phyloP scores from a whole-genome alignment of 202 grass and related monocot species.

The Schoenoplectus triqueter region DNA sequence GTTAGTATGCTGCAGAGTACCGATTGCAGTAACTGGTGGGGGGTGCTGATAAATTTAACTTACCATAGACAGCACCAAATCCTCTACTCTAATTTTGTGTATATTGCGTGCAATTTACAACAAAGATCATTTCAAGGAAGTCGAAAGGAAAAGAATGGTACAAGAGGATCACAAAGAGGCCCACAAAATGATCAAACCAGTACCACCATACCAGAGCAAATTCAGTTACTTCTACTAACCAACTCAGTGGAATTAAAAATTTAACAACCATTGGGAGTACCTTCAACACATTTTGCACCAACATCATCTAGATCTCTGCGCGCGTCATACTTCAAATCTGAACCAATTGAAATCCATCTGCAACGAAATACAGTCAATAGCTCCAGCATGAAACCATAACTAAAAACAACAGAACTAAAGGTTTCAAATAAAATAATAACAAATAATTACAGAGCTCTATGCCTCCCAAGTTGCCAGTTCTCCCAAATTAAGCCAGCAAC shows the following conservation, averaged over 20 bases:
- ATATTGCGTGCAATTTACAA: slow-evolving; percentile 8
- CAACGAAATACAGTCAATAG: slow-evolving; percentile 43
- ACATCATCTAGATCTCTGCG: slow-evolving; percentile 98
- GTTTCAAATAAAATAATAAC: slow-evolving; percentile 35
- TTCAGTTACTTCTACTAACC: neutral
- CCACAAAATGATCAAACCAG: slow-evolving; percentile 14
- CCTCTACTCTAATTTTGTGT: neutral
- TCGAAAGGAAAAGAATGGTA: neutral
- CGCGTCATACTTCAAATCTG: slow-evolving; percentile 96
- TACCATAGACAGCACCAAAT: neutral
- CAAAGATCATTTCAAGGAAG: neutral
- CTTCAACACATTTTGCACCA: slow-evolving; percentile 89
- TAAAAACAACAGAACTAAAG: slow-evolving; percentile 6
- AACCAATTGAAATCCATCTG: slow-evolving; percentile 97
- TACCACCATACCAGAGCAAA: neutral
- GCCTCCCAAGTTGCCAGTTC: slow-evolving; percentile 93
- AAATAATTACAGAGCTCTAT: slow-evolving; percentile 88
- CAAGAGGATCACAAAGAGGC: neutral
- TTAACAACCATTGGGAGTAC: slow-evolving; percentile 42
- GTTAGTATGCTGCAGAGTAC: neutral
- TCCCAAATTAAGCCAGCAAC: slow-evolving; percentile 99
- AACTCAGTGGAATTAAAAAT: neutral
- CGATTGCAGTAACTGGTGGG: neutral
- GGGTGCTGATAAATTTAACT: slow-evolving; percentile 5
- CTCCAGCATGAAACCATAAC: slow-evolving; percentile 29